Evolutionary conservation across 768 basidiomycete genomes (phyloP), one percentile per base, ranked within the genome.

Genomic region (Leccinum rimulosum): DNA sequence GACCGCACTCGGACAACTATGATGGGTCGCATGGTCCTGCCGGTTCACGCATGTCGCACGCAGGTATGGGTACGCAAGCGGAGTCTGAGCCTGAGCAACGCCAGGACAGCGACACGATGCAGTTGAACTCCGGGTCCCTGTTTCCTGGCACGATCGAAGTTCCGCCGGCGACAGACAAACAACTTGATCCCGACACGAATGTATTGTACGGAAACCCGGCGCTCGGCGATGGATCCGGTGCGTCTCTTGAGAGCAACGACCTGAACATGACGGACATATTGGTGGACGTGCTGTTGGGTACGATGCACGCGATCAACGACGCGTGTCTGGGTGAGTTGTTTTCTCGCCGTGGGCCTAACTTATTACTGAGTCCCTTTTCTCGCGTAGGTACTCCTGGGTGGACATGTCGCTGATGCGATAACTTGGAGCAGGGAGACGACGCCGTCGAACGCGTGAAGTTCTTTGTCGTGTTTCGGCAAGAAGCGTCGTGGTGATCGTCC

Each of bases 401-500:
- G 72, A 73, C 1, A 65, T 53, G 4, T 66, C 73, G 11, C 10
- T 68, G 1, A 65, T 71, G 66, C 22, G 52, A 6, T 12, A 66
- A 64, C 25, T 33, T 72, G 53, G 11, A 54, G 14, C 86, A 88
- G 60, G 88, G 86, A 6, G 80, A 81, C 3, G 90, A 93, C 50
- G 84, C 91, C 3, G 86, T 91, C 6, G 87, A 88, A 60, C 78
- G 90, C 38, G 87, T 98, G 87, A 95, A 93, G 75, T 95, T 94
- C 93, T 69, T 73, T 98, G 19, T 73, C 81, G 0, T 83, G 85
- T 4, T 73, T 98, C 3, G 81, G 79, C 61, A 96, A 94, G 76
- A 91, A 84, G 62, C 81, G 85, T 36, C 85, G 91, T 70, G 81
- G 91, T 91, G 53, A 50, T 54, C 48, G 54, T 25, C 19, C 49